These are phyloP conservation scores for Sporothrix mexicana DNA, from an alignment of 2,329 filamentous ascomycete genomes.

Conservation along the genomic window DNA sequence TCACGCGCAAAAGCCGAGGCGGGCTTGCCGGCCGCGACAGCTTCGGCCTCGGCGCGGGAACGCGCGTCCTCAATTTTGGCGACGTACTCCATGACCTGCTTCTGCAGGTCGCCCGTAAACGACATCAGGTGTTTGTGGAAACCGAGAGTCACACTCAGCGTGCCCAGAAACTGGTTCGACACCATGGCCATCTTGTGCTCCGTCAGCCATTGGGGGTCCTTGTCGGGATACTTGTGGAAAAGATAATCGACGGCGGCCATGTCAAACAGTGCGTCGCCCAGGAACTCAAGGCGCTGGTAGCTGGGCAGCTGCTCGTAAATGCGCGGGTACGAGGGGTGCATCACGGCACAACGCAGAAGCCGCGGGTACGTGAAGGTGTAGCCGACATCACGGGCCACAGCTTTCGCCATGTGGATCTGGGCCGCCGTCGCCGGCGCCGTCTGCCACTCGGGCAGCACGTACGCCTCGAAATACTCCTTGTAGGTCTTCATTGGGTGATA, in stretches of 20 bases:
- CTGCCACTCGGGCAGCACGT: constrained; percentile 75
- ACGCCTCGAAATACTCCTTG: constrained; percentile 73
- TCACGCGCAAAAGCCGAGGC: constrained; percentile 57
- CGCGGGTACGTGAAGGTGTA: constrained; percentile 75
- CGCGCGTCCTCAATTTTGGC: constrained; percentile 57
- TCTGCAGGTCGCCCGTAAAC: constrained; percentile 53
- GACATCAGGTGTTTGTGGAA: constrained; percentile 76
- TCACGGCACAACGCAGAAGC: constrained; percentile 82
- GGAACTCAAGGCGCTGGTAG: constrained; percentile 90
- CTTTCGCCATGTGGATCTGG: constrained; percentile 70
- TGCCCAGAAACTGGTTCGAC: constrained; percentile 90
- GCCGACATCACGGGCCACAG: constrained; percentile 63
- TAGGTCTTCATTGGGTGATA: constrained; percentile 74
- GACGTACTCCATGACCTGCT: constrained; percentile 61
- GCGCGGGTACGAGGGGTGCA: constrained; percentile 80
- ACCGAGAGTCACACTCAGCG: constrained; percentile 76
- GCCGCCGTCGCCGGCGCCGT: constrained; percentile 63
- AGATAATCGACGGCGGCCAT: constrained; percentile 84
- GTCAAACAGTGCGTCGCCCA: constrained; percentile 88
- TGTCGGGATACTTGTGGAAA: constrained; percentile 75
- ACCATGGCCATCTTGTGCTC: constrained; percentile 99
- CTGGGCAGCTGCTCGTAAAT: constrained; percentile 79
- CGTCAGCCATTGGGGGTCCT: constrained; percentile 94
- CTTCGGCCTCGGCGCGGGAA: constrained; percentile 45
- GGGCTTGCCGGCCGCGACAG: constrained; percentile 44